Base-by-base conservation (phyloP, 225 moss, liverwort and hornwort genomes). In the Climacium dendroides region DNA sequence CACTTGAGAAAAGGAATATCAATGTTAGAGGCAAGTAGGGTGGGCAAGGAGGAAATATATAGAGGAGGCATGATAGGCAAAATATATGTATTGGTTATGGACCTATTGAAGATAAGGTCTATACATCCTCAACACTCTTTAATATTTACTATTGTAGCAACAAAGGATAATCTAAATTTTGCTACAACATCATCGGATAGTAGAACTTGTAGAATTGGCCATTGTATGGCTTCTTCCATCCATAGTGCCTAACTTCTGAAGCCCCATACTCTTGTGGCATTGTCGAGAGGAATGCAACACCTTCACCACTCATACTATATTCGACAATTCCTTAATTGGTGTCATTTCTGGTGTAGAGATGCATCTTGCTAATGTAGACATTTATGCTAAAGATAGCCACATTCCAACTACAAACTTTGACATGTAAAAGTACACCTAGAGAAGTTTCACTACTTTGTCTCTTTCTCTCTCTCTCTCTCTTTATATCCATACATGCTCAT, bases 11-110 rank as follows among this genome's bases (percentile, higher is more conserved):
- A 24, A 58, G 5, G 3, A 4, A 64, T 34, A 4, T 64, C 1
- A 4, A 1, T 0, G 3, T 64, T 3, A 6, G 45, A 8, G 8
- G 6, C 8, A 8, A 45, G 45, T 8, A 8, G 3, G 2, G 19
- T 1, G 5, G 1, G 5, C 1, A 1, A n/a, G n/a, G 18, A 64
- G 17, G 9, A 64, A 34, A 34, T 5, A 63, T 7, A 64, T 8
- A 3, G 3, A 34, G 19, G 35, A 65, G 5, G 10, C 1, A 1
- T 1, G 1, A 0, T 35, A 19, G 10, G 19, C 1, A 1, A 3
- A 10, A 3, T 35, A 35, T 3, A 35, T 65, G 10, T 35, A 0
- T 1, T 65, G 6, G 65, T 65, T 1, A 1, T 35, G 6, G 19
- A 65, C 1, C 19, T 5, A 65, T 65, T 35, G 5, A 19, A 65